Evolutionary conservation across 768 basidiomycete genomes (phyloP).

Genomic region (Amanita pseudoporphyria): DNA sequence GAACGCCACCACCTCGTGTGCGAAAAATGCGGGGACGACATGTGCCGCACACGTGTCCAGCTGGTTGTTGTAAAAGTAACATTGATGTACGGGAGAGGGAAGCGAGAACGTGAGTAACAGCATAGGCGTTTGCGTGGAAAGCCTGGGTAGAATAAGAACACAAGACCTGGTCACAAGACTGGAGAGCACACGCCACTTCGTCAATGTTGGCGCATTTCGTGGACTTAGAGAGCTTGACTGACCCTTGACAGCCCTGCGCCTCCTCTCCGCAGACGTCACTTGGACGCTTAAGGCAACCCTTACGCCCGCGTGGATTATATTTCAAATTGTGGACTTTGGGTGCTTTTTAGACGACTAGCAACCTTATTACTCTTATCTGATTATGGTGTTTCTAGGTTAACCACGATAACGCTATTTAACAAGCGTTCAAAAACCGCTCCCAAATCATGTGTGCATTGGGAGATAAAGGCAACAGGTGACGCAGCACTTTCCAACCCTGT

Average conservation of each 20-base stretch:
- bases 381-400: neutral
- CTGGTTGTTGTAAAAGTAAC: too few relatives aligned
- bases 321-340: neutral
- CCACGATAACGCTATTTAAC: neutral
- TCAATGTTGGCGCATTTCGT: neutral
- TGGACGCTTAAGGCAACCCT: neutral
- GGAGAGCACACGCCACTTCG: neutral
- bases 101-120: too few relatives aligned
- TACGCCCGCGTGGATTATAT: neutral
- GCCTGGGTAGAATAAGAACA: neutral
- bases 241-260: neutral
- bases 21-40: too few relatives aligned
- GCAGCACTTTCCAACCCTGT: neutral
- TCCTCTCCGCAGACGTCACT: too few relatives aligned
- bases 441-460: neutral
- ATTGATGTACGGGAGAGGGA: too few relatives aligned
- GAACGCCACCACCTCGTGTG: too few relatives aligned
- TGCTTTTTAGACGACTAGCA: neutral
- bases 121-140: neutral
- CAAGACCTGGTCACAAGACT: neutral
- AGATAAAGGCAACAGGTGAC: constrained; percentile 1
- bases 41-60: too few relatives aligned
- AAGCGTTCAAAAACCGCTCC: neutral
- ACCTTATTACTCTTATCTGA: neutral
- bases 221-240: neutral